Evolutionary conservation across 1,284 basidiomycete genomes (phyloP).

Genomic region (Golubevia pallescens): DNA sequence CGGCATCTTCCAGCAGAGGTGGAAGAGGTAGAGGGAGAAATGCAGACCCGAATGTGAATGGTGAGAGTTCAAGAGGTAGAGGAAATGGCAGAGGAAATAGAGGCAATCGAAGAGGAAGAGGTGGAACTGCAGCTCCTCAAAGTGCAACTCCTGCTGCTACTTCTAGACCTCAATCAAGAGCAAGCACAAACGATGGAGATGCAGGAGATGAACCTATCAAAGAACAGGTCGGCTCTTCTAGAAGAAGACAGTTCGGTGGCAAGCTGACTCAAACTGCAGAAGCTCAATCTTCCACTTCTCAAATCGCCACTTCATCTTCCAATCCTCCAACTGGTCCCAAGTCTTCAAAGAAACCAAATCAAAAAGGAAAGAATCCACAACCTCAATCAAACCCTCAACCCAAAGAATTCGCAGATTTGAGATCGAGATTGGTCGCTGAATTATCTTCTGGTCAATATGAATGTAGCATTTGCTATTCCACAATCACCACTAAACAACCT

Average conservation of each 20-base stretch:
- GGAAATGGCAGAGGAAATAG: not conserved
- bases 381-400: not conserved
- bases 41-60: not conserved
- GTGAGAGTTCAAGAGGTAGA: not conserved
- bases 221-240: not conserved
- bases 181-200: not conserved
- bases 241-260: conserved; percentile 34
- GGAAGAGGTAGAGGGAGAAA: not conserved
- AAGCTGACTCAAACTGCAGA: conserved; percentile 21
- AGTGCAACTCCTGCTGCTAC: not conserved
- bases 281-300: conserved; percentile 19
- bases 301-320: conserved; percentile 11
- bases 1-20: not conserved
- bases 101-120: not conserved
- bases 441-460: conserved; percentile 54
- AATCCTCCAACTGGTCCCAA: conserved; percentile 9
- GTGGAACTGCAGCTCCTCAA: not conserved
- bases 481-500: conserved; percentile 40
- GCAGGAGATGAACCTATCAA: not conserved
- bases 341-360: conserved; percentile 13
- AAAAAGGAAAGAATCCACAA: conserved; percentile 2
- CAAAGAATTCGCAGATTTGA: conserved; percentile 45
- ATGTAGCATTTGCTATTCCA: conserved; percentile 57
- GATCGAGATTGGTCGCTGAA: conserved; percentile 50
- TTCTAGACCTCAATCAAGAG: not conserved